Percentiles rank a stretch among this genome's conserved stretches.
Conservation (phyloP, 139 green algal species). For the Tetraselmis chui region DNA sequence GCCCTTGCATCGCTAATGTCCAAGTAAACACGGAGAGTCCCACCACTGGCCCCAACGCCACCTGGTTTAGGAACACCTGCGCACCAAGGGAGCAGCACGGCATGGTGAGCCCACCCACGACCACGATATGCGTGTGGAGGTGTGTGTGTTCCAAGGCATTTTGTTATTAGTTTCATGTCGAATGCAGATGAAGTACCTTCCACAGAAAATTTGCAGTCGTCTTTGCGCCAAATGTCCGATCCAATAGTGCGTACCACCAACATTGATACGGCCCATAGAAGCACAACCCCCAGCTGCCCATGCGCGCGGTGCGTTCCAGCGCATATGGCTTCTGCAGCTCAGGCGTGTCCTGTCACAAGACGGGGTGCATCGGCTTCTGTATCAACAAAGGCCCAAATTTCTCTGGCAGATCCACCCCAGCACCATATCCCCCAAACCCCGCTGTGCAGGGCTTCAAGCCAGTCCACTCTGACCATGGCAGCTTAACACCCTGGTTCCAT, state of each 20-base stretch:
- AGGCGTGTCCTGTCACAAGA: background rate
- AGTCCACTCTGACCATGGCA: no score
- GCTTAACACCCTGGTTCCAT: no score
- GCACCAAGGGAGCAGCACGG: background rate
- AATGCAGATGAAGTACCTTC: slow-evolving; percentile 39
- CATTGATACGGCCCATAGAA: slow-evolving; percentile 71
- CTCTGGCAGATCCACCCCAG: no score
- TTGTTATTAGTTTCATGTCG: no score
- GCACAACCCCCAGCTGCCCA: slow-evolving; percentile 64
- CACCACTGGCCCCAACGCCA: slow-evolving; percentile 57
- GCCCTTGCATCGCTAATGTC: slow-evolving; percentile 50
- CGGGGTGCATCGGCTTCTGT: no score
- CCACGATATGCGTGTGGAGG: no score
- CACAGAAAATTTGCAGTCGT: slow-evolving; percentile 45
- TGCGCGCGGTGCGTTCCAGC: slow-evolving; percentile 43
- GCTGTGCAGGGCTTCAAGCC: no score
- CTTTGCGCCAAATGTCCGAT: slow-evolving; percentile 40
- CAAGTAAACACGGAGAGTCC: slow-evolving; percentile 61
- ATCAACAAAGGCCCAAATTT: no score
- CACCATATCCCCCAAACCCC: no score
- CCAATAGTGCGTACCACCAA: slow-evolving; percentile 62
- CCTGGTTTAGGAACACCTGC: slow-evolving; percentile 63
- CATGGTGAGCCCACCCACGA: no score
- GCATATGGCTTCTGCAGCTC: slow-evolving; percentile 32
- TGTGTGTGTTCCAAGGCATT: no score